Base-by-base conservation (phyloP, 2,329 filamentous ascomycete genomes). In the Tolypocladium cylindrosporum region DNA sequence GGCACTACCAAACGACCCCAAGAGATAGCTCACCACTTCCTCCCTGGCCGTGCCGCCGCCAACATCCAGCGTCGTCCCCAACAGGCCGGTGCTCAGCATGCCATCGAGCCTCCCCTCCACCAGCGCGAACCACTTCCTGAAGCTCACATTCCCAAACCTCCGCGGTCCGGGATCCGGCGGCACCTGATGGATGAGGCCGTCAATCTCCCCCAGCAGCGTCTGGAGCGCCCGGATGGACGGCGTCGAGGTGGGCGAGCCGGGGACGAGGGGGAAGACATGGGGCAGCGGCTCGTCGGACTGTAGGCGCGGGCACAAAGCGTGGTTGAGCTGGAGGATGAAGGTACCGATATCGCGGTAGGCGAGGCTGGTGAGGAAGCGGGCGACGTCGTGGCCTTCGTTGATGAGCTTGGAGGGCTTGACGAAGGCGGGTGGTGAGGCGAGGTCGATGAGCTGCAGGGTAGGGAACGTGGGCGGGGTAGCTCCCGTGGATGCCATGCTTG, bases 121-220 rank as follows among this genome's bases (percentile, higher is more conserved):
- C 37, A 91, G 73, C 54, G 81, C 76, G 70, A 88, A 83, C 93
- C 94, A 99, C 63, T 79, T 89, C 37, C 92, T 82, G 72, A 96
- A 99, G 66, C 89, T 93, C 52, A 90, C 78, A 70, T 99, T 99
- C 40, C 94, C 94, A 69, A 97, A 99, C 61, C 94, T 82, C 56
- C 93, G 81, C 21, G 93, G 92, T 16, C 92, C 92, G 8, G 85
- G 84, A 66, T 95, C 89, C 0, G 93, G 93, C 1, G 92, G 93
- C 1, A 86, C 89, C 67, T 92, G 85, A 19, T 88, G 83, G 55
- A 96, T 83, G 55, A 95, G 80, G 10, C 74, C 74, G 55, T 84
- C 82, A 16, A 95, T 76, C 54, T 77, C 81, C 7, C 78, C 73
- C 19, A 97, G 74, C 41, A 99, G 77, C 11, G 76, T 69, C 70